A percentile compares a stretch with the other conserved stretches of the same genome.
Evolutionary conservation across 2,329 filamentous ascomycete species (phyloP).

Genomic region (Pseudopithomyces chartarum): DNA sequence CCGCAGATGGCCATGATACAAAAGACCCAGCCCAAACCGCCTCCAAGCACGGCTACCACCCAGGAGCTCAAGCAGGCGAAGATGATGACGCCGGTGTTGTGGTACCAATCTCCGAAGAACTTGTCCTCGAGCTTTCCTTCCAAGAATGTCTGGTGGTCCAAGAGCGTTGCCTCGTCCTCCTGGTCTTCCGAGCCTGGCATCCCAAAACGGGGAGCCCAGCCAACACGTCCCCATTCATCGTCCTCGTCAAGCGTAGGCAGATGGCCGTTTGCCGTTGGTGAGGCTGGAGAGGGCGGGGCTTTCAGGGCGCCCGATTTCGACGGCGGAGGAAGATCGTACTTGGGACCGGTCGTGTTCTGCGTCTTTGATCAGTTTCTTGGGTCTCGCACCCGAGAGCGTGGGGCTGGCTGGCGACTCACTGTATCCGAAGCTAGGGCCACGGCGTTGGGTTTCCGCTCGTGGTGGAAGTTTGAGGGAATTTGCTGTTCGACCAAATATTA

Average conservation of each 20-base stretch:
- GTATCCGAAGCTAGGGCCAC: constrained; percentile 79
- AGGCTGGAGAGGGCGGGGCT: constrained; percentile 54
- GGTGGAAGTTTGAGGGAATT: constrained; percentile 68
- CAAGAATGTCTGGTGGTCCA: constrained; percentile 87
- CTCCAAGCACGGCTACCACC: constrained; percentile 86
- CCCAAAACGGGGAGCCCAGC: constrained; percentile 89
- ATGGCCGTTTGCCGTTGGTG: constrained; percentile 55
- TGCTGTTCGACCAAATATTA: constrained; percentile 50
- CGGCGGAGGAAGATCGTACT: constrained; percentile 78
- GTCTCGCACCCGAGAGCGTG: not conserved
- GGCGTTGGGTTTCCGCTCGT: constrained; percentile 64
- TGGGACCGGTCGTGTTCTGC: constrained; percentile 65
- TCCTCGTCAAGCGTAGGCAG: constrained; percentile 56
- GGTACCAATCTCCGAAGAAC: constrained; percentile 97
- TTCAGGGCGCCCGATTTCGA: constrained; percentile 71
- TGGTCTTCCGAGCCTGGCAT: constrained; percentile 54
- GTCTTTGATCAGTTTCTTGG: constrained; percentile 5
- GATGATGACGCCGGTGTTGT: constrained; percentile 91
- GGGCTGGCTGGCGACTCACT: constrained; percentile 41
- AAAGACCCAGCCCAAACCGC: constrained; percentile 90
- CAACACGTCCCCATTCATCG: constrained; percentile 63
- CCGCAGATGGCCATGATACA: constrained; percentile 90
- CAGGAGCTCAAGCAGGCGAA: constrained; percentile 92
- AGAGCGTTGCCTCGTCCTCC: constrained; percentile 64
- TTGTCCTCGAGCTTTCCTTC: constrained; percentile 85